Base-by-base conservation (phyloP, 306 rosid genomes). In the Cucumis hystrix region DNA sequence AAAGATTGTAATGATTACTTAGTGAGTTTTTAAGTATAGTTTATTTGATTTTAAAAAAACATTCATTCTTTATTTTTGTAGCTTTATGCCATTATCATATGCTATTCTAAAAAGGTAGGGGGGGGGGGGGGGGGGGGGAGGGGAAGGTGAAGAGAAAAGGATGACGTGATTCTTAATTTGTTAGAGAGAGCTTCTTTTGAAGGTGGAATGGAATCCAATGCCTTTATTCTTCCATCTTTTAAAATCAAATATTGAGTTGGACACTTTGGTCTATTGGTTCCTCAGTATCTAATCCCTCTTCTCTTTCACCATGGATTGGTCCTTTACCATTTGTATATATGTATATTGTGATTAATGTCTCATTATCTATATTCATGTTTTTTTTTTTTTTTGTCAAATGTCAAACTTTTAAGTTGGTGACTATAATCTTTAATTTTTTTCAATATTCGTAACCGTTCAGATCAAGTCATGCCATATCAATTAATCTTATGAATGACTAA, bases 161-260 rank as follows among this genome's bases (percentile, higher is more conserved):
- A 14, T 37, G 30, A 40, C 5, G 73, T 5, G 73, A 67, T 71
- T 71, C 76, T 71, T 28, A 25, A 23, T 71, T 49, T 71, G 40
- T 47, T 49, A 49, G 76, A 49, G 76, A 23, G 30, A 28, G 30
- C 76, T 43, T 71, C 76, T 71, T 71, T 71, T 49, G 54, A 71
- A 15, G 43, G 37, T 71, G 76, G 76, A 49, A 71, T 71, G 76
- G 76, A 49, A 71, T 71, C 60, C 76, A 49, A 71, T 71, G 60
- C 76, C 55, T 47, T 71, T 49, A 25, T 45, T 14, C 55, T 28
- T 71, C 41, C 55, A 25, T 49, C 55, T 49, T 71, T 71, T 45
- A 49, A 71, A 43, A 8, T 47, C 6, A 71, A 43, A 8, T 47
- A 12, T 47, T 40, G 41, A 68, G 28, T 68, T 40, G 75, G 74